Evolutionary conservation across 495 filamentous ascomycete genomes (phyloP).

Genomic region (Talaromyces trachyspermus): DNA sequence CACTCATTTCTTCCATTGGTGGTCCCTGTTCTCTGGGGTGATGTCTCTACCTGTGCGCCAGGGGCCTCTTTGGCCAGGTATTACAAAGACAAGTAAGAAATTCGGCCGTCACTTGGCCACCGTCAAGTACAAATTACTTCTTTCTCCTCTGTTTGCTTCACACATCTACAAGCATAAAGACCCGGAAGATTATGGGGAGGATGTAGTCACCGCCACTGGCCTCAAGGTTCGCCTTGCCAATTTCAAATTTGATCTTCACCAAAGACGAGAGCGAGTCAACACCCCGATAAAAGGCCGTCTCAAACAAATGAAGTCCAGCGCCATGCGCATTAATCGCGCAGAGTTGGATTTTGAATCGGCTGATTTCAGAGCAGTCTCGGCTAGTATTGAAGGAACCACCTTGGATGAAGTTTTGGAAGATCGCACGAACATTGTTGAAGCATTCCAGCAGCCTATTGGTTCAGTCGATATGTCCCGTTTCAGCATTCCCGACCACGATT

Average conservation of each 20-base stretch:
- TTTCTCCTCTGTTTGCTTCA: slow-evolving; percentile 88
- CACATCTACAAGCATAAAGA: slow-evolving; percentile 99
- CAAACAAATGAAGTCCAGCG: slow-evolving; percentile 69
- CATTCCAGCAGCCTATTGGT: slow-evolving; percentile 44
- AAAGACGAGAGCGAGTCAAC: slow-evolving; percentile 84
- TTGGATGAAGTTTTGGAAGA: slow-evolving; percentile 61
- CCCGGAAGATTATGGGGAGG: slow-evolving; percentile 73
- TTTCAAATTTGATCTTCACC: slow-evolving; percentile 93
- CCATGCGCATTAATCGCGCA: slow-evolving; percentile 90
- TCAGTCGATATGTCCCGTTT: slow-evolving; percentile 77
- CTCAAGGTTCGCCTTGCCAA: slow-evolving; percentile 90
- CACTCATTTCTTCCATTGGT: slow-evolving; percentile 97
- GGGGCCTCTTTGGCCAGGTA: slow-evolving; percentile 79
- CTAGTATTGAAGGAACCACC: slow-evolving; percentile 73
- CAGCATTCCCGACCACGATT: slow-evolving; percentile 88
- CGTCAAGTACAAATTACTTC: slow-evolving; percentile 90
- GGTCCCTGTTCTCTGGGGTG: slow-evolving; percentile 88
- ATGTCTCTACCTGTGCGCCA: slow-evolving; percentile 95
- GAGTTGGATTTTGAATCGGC: slow-evolving; percentile 88
- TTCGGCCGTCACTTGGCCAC: slow-evolving; percentile 94
- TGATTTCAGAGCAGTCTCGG: slow-evolving; percentile 89
- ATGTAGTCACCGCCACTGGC: slow-evolving; percentile 81
- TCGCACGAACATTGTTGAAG: slow-evolving; percentile 48
- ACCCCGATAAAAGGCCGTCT: slow-evolving; percentile 66
- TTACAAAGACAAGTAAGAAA: slow-evolving; percentile 95